Conservation (phyloP, 192 early-diverging fungal genomes). For the Linnemannia exigua region DNA sequence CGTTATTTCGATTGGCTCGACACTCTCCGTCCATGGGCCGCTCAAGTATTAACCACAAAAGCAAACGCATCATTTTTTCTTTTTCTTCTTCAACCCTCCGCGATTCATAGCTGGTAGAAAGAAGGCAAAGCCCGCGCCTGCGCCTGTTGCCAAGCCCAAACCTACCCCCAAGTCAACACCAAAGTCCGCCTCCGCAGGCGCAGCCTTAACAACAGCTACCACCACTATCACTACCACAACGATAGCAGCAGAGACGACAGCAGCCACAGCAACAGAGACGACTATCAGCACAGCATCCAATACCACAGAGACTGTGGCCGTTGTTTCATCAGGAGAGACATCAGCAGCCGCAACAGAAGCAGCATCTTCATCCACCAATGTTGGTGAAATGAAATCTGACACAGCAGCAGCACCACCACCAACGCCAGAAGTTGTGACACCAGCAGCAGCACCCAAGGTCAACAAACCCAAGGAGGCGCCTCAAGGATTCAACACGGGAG, state of each 20-base stretch:
- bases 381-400: neutral
- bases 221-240: conserved; percentile 1
- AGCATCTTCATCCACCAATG: neutral
- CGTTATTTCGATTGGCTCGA: neutral
- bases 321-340: conserved; percentile 5
- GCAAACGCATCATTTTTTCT: neutral
- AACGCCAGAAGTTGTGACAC: neutral
- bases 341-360: conserved; percentile 6
- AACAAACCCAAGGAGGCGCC: conserved; percentile 62
- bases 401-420: conserved; percentile 25
- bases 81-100: neutral
- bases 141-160: neutral
- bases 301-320: neutral
- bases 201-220: neutral
- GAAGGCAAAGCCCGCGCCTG: conserved; percentile 19
- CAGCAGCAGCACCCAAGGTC: conserved; percentile 52
- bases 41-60: neutral
- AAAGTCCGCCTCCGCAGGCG: neutral
- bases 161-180: neutral
- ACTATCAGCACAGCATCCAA: conserved; percentile 22
- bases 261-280: conserved; percentile 10
- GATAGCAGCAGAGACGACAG: no score
- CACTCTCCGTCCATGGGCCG: neutral
- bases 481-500: conserved; percentile 74
- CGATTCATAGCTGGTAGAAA: conserved; percentile 10